Percentiles rank a stretch among this genome's conserved stretches.
Evolutionary conservation across 192 early-diverging fungal genomes (phyloP).

Genomic region (Gaertneriomyces semiglobifer): DNA sequence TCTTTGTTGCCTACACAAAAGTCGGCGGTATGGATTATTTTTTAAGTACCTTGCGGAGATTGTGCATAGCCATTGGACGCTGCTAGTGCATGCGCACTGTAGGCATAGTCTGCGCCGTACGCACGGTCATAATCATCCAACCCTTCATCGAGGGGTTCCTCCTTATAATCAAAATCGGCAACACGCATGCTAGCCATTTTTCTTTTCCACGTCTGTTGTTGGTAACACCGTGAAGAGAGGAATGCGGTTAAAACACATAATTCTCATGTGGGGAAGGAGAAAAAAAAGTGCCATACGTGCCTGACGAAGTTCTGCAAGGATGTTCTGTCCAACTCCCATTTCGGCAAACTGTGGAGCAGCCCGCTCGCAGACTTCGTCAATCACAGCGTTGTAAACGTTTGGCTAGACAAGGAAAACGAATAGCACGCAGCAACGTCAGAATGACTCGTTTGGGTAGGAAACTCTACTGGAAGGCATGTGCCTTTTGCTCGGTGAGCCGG

Average conservation of each 20-base stretch:
- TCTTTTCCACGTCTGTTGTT: slow-evolving; percentile 52
- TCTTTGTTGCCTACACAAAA: no score
- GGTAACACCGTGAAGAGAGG: not conserved
- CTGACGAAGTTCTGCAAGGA: slow-evolving; percentile 80
- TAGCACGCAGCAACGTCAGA: not conserved
- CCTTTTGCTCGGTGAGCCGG: no score
- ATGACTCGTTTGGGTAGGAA: not conserved
- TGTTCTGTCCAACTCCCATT: slow-evolving; percentile 82
- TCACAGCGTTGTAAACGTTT: slow-evolving; percentile 73
- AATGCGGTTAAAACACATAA: not conserved
- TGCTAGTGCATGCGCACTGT: no score
- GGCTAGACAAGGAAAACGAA: slow-evolving; percentile 19
- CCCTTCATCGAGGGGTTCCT: slow-evolving; percentile 20
- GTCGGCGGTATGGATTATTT: not conserved
- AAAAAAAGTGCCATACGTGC: slow-evolving; percentile 42
- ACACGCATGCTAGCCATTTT: slow-evolving; percentile 54
- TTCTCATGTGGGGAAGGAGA: not conserved
- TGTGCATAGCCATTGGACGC: no score
- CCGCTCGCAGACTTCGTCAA: slow-evolving; percentile 90
- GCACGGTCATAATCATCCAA: slow-evolving; percentile 5
- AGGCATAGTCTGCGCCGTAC: not conserved
- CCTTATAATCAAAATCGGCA: slow-evolving; percentile 34
- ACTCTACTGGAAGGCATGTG: no score
- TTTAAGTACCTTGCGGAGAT: no score
- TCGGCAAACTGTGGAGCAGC: slow-evolving; percentile 83